phyloP scores from a whole-genome alignment of 345 rosid genomes.

The Eucalyptus albens region DNA sequence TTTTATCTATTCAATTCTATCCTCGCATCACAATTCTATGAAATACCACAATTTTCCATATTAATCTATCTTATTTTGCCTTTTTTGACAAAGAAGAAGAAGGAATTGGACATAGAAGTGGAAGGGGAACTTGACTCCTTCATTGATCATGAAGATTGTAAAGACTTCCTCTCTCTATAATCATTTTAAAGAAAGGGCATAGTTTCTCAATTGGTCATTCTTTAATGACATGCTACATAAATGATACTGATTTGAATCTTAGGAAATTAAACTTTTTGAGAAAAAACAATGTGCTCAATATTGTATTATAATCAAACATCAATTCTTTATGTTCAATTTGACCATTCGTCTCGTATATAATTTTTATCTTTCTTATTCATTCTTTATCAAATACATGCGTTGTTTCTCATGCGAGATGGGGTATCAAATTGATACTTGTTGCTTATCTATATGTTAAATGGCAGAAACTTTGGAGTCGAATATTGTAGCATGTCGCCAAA shows the following conservation, averaged over 20 bases:
- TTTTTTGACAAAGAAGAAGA: not conserved
- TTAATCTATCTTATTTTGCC: not conserved
- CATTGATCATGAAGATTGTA: not conserved
- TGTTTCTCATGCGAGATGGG: not conserved
- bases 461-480: not conserved
- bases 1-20: not conserved
- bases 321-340: not conserved
- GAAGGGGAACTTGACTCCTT: not conserved
- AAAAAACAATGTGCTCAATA: not conserved
- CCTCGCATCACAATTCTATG: not conserved
- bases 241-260: not conserved
- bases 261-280: not conserved
- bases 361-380: not conserved
- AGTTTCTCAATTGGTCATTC: not conserved
- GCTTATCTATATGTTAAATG: not conserved
- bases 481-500: not conserved
- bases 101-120: not conserved
- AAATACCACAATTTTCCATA: not conserved
- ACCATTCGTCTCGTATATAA: not conserved
- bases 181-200: not conserved
- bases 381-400: not conserved
- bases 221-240: not conserved
- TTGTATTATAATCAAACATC: not conserved
- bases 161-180: not conserved
- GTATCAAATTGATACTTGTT: not conserved